A percentile compares a stretch with the other conserved stretches of the same genome.
phyloP scores from a whole-genome alignment of 495 filamentous ascomycete genomes.

The Schizothecium vesticola region DNA sequence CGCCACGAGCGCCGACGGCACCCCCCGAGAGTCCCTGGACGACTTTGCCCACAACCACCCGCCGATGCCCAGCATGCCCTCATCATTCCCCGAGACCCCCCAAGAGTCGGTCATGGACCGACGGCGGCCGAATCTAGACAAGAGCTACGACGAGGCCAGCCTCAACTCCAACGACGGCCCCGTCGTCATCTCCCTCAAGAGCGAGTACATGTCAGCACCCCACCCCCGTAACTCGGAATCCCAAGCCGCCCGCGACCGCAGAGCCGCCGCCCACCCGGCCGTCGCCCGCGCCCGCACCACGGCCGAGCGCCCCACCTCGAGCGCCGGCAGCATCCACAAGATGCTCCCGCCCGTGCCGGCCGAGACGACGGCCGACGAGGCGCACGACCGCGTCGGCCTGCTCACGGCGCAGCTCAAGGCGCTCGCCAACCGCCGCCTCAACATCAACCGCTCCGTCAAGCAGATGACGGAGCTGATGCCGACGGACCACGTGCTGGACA shows the following conservation, averaged over 20 bases:
- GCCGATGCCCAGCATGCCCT: slow-evolving; percentile 29
- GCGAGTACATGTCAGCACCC: slow-evolving; percentile 26
- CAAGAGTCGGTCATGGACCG: slow-evolving; percentile 35
- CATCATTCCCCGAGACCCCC: slow-evolving; percentile 11
- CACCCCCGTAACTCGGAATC: slow-evolving; percentile 6
- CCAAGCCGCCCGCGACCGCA: slow-evolving; percentile 16
- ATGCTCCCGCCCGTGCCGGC: slow-evolving; percentile 54
- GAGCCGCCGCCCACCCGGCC: slow-evolving; percentile 10
- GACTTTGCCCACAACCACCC: slow-evolving; percentile 26
- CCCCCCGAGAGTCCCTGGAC: slow-evolving; percentile 51
- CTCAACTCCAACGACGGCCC: slow-evolving; percentile 18
- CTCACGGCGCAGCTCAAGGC: slow-evolving; percentile 63
- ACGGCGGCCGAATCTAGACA: slow-evolving; percentile 24
- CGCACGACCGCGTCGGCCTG: slow-evolving; percentile 57
- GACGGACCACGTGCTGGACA: slow-evolving; percentile 44
- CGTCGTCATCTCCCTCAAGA: slow-evolving; percentile 24
- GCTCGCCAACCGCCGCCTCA: slow-evolving; percentile 60
- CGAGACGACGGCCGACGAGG: slow-evolving; percentile 41
- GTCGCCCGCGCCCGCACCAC: slow-evolving; percentile 14
- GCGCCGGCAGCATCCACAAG: slow-evolving; percentile 44
- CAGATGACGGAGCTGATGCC: slow-evolving; percentile 66
- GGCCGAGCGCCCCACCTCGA: slow-evolving; percentile 21
- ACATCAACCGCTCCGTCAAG: slow-evolving; percentile 64
- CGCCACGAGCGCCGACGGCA: slow-evolving; percentile 49
- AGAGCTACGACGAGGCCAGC: background rate